phyloP scores from a whole-genome alignment of 2,329 filamentous ascomycete species.

The Diaporthe sp. region DNA sequence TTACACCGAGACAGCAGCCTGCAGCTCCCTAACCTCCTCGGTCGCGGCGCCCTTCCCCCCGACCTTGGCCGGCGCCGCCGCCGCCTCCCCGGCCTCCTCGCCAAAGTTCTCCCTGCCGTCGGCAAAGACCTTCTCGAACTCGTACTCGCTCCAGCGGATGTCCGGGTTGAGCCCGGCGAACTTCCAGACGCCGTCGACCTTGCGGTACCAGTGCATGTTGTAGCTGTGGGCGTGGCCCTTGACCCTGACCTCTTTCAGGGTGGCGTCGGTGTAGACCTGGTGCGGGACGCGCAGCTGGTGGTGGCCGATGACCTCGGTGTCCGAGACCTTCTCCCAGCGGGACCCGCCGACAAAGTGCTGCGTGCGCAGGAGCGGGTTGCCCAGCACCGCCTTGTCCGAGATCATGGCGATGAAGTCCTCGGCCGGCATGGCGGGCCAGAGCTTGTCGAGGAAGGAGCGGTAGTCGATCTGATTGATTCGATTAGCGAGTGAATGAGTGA shows the following conservation, averaged over 20 bases:
- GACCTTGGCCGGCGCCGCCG: constrained; percentile 1
- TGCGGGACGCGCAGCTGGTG: constrained; percentile 75
- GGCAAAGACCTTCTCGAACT: constrained; percentile 69
- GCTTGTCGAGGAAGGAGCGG: constrained; percentile 71
- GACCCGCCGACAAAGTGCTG: constrained; percentile 75
- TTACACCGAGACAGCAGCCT: constrained; percentile 32
- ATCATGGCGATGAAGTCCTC: constrained; percentile 74
- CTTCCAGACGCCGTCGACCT: constrained; percentile 73
- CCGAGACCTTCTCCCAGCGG: constrained; percentile 70
- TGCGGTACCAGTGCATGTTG: constrained; percentile 71
- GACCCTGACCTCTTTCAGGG: constrained; percentile 61
- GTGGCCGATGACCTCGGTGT: constrained; percentile 71
- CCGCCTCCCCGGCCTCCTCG: constrained; percentile 38
- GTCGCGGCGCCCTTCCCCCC: constrained; percentile 36
- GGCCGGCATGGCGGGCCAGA: constrained; percentile 73
- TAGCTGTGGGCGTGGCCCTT: constrained; percentile 73
- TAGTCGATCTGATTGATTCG: constrained; percentile 74
- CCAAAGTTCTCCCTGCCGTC: constrained; percentile 56
- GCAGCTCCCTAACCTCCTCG: constrained; percentile 27
- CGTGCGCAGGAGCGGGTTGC: constrained; percentile 73
- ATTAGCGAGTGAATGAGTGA: not conserved
- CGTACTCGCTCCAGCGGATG: constrained; percentile 70
- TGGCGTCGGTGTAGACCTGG: constrained; percentile 70
- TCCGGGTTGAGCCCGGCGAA: constrained; percentile 69
- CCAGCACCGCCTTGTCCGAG: constrained; percentile 68